Evolutionary conservation across 257 asterid species (phyloP).

Genomic region (Ophiorrhiza pumila): DNA sequence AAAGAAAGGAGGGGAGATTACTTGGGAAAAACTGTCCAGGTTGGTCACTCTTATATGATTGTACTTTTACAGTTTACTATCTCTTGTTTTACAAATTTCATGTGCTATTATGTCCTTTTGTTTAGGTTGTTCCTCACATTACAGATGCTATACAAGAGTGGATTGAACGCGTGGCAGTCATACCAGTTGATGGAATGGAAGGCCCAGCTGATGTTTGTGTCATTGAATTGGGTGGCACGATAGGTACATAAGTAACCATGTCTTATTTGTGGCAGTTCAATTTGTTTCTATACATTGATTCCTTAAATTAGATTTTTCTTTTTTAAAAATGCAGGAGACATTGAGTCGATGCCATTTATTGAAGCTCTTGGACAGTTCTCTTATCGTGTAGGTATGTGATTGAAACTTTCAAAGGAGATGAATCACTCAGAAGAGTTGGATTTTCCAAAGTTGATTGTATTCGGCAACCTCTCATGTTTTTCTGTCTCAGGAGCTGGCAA

Average conservation of each 20-base stretch:
- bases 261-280: background rate
- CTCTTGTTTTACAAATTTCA: background rate
- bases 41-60: conserved; percentile 19
- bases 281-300: background rate
- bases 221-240: conserved; percentile 53
- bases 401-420: conserved; percentile 1
- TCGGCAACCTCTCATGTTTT: conserved; percentile 11
- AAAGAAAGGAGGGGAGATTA: conserved; percentile 55
- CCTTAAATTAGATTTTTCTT: conserved; percentile 3
- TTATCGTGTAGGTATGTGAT: conserved; percentile 62
- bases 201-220: conserved; percentile 57
- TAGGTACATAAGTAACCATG: conserved; percentile 22
- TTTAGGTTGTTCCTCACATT: conserved; percentile 49
- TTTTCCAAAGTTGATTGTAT: background rate
- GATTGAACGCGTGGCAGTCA: conserved; percentile 45
- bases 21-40: conserved; percentile 52
- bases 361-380: conserved; percentile 96
- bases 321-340: conserved; percentile 60
- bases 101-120: conserved; percentile 9
- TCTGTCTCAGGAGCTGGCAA: conserved; percentile 69
- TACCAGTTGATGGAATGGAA: conserved; percentile 48
- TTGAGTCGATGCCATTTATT: conserved; percentile 91
- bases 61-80: background rate
- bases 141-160: conserved; percentile 52
- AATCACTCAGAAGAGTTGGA: background rate